Percentiles rank a stretch among this genome's conserved stretches.
Evolutionary conservation across 805 yeast genomes (phyloP).

Genomic region (Candida methanosorbosa): DNA sequence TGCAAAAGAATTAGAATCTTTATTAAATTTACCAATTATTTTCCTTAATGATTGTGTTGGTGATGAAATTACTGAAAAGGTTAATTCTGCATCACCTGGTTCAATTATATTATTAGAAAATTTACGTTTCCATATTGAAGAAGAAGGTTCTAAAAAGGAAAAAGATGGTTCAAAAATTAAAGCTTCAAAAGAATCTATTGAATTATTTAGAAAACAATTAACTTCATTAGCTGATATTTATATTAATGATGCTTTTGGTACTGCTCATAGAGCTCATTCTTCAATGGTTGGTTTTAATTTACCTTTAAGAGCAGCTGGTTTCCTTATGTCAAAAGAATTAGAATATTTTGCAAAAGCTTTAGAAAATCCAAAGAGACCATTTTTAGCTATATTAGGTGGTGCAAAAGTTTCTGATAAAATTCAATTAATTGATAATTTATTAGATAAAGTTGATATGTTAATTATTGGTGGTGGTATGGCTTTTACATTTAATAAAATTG

Average conservation of each 20-base stretch:
- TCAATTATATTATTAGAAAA: constrained; percentile 88
- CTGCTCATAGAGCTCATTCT: constrained; percentile 99
- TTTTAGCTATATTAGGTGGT: constrained; percentile 98
- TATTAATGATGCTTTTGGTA: constrained; percentile 97
- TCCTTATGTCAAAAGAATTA: constrained; percentile 96
- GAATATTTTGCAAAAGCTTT: constrained; percentile 96
- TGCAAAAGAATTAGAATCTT: constrained; percentile 75
- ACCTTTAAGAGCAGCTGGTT: constrained; percentile 97
- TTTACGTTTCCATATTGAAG: constrained; percentile 97
- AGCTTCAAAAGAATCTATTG: constrained; percentile 81
- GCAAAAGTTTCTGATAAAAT: constrained; percentile 99
- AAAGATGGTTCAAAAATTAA: constrained; percentile 83
- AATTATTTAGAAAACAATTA: constrained; percentile 80
- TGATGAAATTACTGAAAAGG: constrained; percentile 73
- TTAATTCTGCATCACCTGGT: constrained; percentile 67
- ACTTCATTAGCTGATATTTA: constrained; percentile 94
- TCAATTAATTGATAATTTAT: constrained; percentile 92
- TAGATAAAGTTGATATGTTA: constrained; percentile 90
- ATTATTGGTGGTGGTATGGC: constrained; percentile 99
- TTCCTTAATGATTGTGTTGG: constrained; percentile 94
- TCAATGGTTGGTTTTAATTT: constrained; percentile 97
- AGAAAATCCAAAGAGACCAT: constrained; percentile 97
- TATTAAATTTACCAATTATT: constrained; percentile 64
- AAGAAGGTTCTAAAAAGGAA: constrained; percentile 89
- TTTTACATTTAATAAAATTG: constrained; percentile 94